Evolutionary conservation across 495 filamentous ascomycete species (phyloP), one percentile per base, ranked within the genome.

Genomic region (Cairneyella variabilis): DNA sequence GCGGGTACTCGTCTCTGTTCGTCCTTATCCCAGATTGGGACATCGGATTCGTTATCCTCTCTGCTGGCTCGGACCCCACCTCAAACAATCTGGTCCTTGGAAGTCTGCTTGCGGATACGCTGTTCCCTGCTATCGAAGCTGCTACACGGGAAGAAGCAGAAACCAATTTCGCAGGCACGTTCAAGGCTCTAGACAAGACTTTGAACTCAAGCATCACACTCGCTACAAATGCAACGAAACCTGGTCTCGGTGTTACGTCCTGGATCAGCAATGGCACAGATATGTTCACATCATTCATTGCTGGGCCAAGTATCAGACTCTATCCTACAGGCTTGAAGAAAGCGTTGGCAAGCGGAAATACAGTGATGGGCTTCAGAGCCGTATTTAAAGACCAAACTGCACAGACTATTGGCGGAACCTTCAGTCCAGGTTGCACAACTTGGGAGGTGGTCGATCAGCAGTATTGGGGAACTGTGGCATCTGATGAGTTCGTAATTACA

Each of bases 241-340:
- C 74, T 0, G 78, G 76, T 0, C 64, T 81, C 1, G 60, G 64
- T 10, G 63, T 83, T 20, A 56, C 62, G 1, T 49, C 62, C 21
- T 82, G 75, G 74, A 65, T 78, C 38, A 73, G 68, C 61, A 78
- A 81, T 56, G 68, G 74, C 21, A 77, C 72, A 3, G 64, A 74
- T 46, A 61, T 76, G 44, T 47, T 72, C 20, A 59, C 63, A 45
- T 51, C 65, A 14, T 60, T 63, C 0, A 59, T 70, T 5, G 71
- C 62, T 10, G 57, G 68, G 18, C 68, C 45, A 37, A 68, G 59
- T 45, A 64, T 69, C 7, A 54, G 70, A 8, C 54, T 77, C 4
- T 77, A 75, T 48, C 72, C 71, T 2, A 70, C 73, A 2, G 69
- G 70, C 0, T 48, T 75, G 2, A 66, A 69, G 54, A 58, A 68